Conservation (phyloP, 2,329 filamentous ascomycete genomes). For the Rutstroemia sp. region DNA sequence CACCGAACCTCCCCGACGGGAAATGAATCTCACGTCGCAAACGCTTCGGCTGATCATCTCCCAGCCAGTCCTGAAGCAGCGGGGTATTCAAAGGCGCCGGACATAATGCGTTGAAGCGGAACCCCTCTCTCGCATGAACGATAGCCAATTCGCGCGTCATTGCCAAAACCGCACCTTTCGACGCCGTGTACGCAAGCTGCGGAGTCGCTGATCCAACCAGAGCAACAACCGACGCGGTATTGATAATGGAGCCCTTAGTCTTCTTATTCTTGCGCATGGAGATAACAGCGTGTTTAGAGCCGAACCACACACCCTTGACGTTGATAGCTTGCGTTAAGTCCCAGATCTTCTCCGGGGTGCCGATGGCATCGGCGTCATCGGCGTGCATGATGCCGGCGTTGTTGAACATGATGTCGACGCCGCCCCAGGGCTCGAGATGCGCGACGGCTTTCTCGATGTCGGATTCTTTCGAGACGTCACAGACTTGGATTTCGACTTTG, state of each 20-base stretch:
- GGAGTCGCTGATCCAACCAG: slow-evolving; percentile 66
- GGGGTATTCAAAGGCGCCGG: slow-evolving; percentile 70
- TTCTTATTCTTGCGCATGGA: slow-evolving; percentile 61
- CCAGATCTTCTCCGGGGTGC: slow-evolving; percentile 69
- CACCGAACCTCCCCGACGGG: slow-evolving; percentile 66
- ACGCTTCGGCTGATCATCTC: slow-evolving; percentile 63
- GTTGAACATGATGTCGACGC: slow-evolving; percentile 71
- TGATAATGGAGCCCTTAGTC: slow-evolving; percentile 62
- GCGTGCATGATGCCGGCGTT: slow-evolving; percentile 76
- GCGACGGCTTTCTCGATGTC: slow-evolving; percentile 55
- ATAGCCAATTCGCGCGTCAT: slow-evolving; percentile 69
- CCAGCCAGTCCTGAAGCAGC: slow-evolving; percentile 69
- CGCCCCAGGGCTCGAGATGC: slow-evolving; percentile 60
- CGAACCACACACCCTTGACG: slow-evolving; percentile 74
- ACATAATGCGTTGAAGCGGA: slow-evolving; percentile 67
- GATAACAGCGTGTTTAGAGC: slow-evolving; percentile 65
- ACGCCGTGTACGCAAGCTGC: slow-evolving; percentile 69
- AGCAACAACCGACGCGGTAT: slow-evolving; percentile 66
- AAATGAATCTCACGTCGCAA: slow-evolving; percentile 68
- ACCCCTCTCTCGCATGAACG: slow-evolving; percentile 67
- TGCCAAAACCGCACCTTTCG: slow-evolving; percentile 68
- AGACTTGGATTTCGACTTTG: slow-evolving; percentile 42
- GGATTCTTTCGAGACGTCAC: slow-evolving; percentile 63
- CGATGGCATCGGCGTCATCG: slow-evolving; percentile 55
- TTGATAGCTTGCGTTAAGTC: slow-evolving; percentile 70